Evolutionary conservation across 306 rosid genomes (phyloP).

Genomic region (Parietaria judaica): DNA sequence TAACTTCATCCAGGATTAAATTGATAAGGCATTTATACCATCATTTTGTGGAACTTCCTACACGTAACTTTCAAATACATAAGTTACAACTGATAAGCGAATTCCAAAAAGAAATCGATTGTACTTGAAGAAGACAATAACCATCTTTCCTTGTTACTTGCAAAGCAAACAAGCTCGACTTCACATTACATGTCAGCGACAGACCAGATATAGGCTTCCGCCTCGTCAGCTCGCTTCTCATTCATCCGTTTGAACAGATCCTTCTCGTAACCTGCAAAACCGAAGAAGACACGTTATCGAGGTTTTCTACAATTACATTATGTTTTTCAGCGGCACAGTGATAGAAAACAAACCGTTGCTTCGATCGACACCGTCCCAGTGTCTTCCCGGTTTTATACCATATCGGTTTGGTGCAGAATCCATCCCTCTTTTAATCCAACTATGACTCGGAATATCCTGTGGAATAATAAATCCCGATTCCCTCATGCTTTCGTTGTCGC

Average conservation of each 20-base stretch:
- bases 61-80: no score
- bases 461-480: constrained; percentile 87
- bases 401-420: constrained; percentile 75
- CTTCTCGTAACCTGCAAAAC: constrained; percentile 64
- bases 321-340: neutral
- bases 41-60: no score
- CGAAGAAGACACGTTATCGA: constrained; percentile 10
- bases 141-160: no score
- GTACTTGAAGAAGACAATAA: no score
- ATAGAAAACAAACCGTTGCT: constrained; percentile 61
- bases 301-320: no score
- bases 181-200: constrained; percentile 74
- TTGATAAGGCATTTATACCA: no score
- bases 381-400: constrained; percentile 85
- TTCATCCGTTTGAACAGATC: constrained; percentile 58
- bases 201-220: constrained; percentile 90
- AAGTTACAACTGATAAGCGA: no score
- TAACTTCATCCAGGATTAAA: no score
- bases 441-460: constrained; percentile 75
- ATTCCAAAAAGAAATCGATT: no score
- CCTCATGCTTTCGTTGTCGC: constrained; percentile 64
- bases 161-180: neutral
- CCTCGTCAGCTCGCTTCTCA: constrained; percentile 63
- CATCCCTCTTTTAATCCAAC: constrained; percentile 77
- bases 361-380: constrained; percentile 95